Evolutionary conservation across 306 rosid species (phyloP), one percentile per base, ranked within the genome.

Genomic region (Fragaria ananassa): DNA sequence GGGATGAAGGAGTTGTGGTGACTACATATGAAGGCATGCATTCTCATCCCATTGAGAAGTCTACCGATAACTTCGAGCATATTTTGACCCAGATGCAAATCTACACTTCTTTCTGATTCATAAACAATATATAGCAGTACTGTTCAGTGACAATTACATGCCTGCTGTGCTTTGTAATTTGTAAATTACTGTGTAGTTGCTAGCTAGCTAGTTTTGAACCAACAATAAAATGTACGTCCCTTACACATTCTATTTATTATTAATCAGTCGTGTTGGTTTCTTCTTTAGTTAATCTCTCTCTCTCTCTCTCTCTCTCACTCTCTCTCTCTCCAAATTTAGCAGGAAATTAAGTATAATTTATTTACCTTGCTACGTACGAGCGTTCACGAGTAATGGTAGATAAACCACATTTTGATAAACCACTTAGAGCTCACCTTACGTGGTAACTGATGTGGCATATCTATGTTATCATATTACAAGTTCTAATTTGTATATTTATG

Each of bases 21-120:
- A 86, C 89, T 10, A 86, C 89, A 46, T 86, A 86, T 15, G 89
- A 86, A 81, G 87, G 89, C 25, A 74, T 81, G 70, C 89, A 86
- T 65, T 81, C 87, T 2, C 89, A 86, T 76, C 77, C 89, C 17
- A 83, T 86, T n/a, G 84, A 83, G 68, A 83, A 86, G 69, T 68
- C 87, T 7, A 86, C 87, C 0, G 89, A 86, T 31, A 86, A 83
- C 77, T 86, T 86, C n/a, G 89, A 86, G 84, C 87, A 83, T 58
- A 83, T 86, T 65, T 79, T 86, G 84, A 83, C 75, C 71, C 86
- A 81, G 75, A 86, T 86, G 89, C 86, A 86, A 78, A 76, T 86
- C 70, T 86, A 74, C 70, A 63, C 81, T 18, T 35, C 87, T 45
- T 23, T 62, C 72, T 84, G 71, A 70, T 17, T 29, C 27, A 25